Evolutionary conservation across 2,329 filamentous ascomycete genomes (phyloP).

Genomic region (Pseudogymnoascus sp.): DNA sequence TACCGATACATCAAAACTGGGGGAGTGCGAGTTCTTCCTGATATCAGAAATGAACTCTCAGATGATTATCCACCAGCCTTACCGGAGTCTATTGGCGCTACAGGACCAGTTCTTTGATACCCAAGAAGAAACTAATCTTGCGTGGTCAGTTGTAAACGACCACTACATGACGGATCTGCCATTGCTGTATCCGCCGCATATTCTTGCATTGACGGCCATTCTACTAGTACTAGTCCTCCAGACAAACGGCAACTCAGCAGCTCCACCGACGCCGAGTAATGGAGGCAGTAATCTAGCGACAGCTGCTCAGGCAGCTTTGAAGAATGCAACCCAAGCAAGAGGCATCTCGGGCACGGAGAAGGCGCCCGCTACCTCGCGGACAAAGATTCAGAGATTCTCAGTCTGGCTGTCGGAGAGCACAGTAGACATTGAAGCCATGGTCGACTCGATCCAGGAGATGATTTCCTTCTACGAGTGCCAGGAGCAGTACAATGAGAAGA

Average conservation of each 20-base stretch:
- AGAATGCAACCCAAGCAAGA: slow-evolving; percentile 21
- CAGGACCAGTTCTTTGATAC: slow-evolving; percentile 50
- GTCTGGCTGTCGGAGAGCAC: slow-evolving; percentile 63
- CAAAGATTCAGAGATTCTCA: slow-evolving; percentile 44
- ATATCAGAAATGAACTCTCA: slow-evolving; percentile 69
- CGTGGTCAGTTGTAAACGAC: slow-evolving; percentile 66
- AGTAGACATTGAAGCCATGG: slow-evolving; percentile 58
- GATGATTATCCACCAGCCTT: slow-evolving; percentile 66
- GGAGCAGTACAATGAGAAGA: slow-evolving; percentile 31
- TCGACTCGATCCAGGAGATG: slow-evolving; percentile 65
- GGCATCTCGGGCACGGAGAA: slow-evolving; percentile 14
- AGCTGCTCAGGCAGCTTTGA: slow-evolving; percentile 27
- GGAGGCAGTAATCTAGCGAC: slow-evolving; percentile 28
- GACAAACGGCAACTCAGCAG: slow-evolving; percentile 36
- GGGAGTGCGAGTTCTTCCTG: slow-evolving; percentile 66
- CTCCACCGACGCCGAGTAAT: slow-evolving; percentile 33
- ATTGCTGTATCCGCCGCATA: slow-evolving; percentile 58
- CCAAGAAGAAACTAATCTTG: slow-evolving; percentile 55
- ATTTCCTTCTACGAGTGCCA: slow-evolving; percentile 59
- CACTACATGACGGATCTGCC: slow-evolving; percentile 65
- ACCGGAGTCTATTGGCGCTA: slow-evolving; percentile 58
- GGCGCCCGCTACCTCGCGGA: slow-evolving; percentile 17
- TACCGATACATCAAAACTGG: slow-evolving; percentile 58
- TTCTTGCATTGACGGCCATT: slow-evolving; percentile 62
- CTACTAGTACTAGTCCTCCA: slow-evolving; percentile 60